Evolutionary conservation across 129 eudicot genomes (phyloP), one percentile per base, ranked within the genome.

Genomic region (Arctium minus): DNA sequence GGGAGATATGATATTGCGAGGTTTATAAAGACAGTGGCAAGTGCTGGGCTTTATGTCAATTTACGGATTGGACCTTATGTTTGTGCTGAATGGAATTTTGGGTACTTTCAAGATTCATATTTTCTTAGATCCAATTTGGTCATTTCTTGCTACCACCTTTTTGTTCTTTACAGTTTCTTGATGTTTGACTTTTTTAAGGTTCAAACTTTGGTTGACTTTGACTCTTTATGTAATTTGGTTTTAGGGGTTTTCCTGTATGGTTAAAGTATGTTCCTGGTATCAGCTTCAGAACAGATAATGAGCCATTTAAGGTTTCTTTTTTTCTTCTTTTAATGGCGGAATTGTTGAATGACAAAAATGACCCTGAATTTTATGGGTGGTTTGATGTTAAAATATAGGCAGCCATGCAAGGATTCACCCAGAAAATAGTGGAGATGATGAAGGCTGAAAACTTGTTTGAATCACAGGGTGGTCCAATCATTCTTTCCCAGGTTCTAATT

Each of bases 171-270:
- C 32, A 75, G 10, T 44, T 40, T 70, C 48, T 60, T 85, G 36
- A 81, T 36, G 46, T 18, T 80, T 70, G 82, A 72, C 76, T 65
- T 75, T 79, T 71, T 69, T 11, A 77, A 12, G 46, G 8, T 30
- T 79, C 17, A 79, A 67, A 30, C 68, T 81, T 46, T 50, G 78
- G 8, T 15, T 81, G 77, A 36, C 70, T 70, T 82, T 32, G n/a
- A 37, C 22, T 74, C n/a, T 48, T 15, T 73, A 15, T 22, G 27
- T 32, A 17, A 12, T 7, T 35, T 62, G 65, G 39, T 79, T 75
- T 83, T 89, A 96, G 99, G 77, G 99, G 99, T 36, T 91, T 96
- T 90, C 99, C 99, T 83, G 99, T 96, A 15, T 96, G 99, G 99
- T 89, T 96, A 86, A 96, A 96, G 87, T 96, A 88, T 91, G 98